Percentiles rank a stretch among this genome's conserved stretches.
These are phyloP conservation scores for Hypoxylon sp. DNA, from an alignment of 2,329 filamentous ascomycete genomes.

Conservation along the genomic window DNA sequence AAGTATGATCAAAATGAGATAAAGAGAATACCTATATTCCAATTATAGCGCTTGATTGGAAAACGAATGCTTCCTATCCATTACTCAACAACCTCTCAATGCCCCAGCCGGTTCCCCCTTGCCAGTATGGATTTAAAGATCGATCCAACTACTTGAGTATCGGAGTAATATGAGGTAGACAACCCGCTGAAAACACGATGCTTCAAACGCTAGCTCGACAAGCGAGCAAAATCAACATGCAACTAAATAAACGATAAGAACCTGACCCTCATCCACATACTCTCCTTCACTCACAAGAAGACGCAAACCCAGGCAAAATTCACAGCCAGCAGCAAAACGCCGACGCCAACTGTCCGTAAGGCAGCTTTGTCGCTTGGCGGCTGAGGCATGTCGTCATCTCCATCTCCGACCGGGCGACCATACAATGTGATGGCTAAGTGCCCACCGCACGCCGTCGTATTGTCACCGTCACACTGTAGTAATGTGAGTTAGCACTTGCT, in stretches of 20 bases:
- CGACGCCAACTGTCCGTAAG: constrained; percentile 29
- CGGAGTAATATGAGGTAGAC: background rate
- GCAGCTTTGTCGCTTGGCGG: constrained; percentile 17
- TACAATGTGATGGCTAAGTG: constrained; percentile 65
- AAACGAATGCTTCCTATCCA: constrained; percentile 30
- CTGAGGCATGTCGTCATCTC: background rate
- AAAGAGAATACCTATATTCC: constrained; percentile 19
- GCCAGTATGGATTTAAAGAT: background rate
- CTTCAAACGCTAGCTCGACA: constrained; percentile 7
- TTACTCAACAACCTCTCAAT: constrained; percentile 3
- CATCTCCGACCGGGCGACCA: constrained; percentile 22
- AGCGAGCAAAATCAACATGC: background rate
- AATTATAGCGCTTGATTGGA: constrained; percentile 18
- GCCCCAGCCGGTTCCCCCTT: background rate
- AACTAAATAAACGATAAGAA: constrained; percentile 8
- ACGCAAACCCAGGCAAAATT: constrained; percentile 26
- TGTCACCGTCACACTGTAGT: constrained; percentile 65
- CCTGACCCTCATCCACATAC: background rate
- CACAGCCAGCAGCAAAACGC: constrained; percentile 23
- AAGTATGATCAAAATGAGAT: constrained; percentile 13
- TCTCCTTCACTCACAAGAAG: constrained; percentile 14
- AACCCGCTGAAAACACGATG: background rate
- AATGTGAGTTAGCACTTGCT: background rate
- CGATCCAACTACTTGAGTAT: background rate
- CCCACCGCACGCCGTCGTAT: constrained; percentile 68